A percentile compares a stretch with the other conserved stretches of the same genome.
Evolutionary conservation across 331 rosid species (phyloP).

Genomic region (Cydonia oblonga): DNA sequence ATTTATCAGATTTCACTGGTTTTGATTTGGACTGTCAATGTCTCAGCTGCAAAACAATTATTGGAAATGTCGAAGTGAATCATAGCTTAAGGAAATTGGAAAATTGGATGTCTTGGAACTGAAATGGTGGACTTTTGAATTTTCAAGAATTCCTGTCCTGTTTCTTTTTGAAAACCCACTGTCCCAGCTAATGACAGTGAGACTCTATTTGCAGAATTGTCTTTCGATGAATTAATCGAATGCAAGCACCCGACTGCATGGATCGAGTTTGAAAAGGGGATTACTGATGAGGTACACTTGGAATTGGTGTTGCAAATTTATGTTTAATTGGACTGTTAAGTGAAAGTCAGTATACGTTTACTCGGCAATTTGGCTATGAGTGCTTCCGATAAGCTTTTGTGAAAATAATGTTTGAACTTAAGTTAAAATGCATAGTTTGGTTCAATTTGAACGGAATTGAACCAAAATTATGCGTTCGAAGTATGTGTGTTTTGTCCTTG

Average conservation of each 20-base stretch:
- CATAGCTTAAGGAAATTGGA: background rate
- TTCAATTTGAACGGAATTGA: background rate
- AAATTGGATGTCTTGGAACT: background rate
- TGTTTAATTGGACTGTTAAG: background rate
- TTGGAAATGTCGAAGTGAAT: too few species aligned
- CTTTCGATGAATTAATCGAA: slow-evolving; percentile 63
- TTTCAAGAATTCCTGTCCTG: background rate
- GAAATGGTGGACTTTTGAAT: background rate
- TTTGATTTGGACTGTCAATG: too few species aligned
- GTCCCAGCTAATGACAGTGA: slow-evolving; percentile 1
- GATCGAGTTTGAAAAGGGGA: slow-evolving; percentile 80
- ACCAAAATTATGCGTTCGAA: background rate
- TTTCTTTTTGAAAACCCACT: background rate
- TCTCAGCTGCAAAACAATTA: too few species aligned
- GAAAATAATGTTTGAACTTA: background rate
- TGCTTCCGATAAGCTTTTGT: background rate
- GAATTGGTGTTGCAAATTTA: background rate
- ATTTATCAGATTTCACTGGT: background rate
- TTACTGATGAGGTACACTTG: slow-evolving; percentile 72
- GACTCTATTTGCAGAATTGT: slow-evolving; percentile 50
- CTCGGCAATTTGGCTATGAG: background rate
- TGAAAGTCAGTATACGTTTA: background rate
- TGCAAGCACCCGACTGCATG: slow-evolving; percentile 77
- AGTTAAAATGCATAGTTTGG: background rate
- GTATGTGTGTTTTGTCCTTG: background rate